phyloP scores from a whole-genome alignment of 179 eudicot species.

The Heliamphora pulchella region DNA sequence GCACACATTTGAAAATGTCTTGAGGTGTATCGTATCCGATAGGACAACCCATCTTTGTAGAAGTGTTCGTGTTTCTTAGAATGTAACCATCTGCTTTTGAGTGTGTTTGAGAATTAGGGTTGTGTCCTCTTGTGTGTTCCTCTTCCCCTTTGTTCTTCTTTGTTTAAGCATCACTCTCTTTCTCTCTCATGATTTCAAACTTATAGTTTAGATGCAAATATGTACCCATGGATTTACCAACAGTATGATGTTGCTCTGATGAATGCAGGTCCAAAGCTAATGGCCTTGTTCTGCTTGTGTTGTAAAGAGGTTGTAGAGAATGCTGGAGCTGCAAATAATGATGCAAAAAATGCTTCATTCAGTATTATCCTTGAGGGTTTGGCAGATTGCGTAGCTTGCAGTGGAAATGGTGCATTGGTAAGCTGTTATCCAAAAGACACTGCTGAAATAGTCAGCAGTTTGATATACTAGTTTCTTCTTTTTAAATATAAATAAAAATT shows the following conservation, averaged over 20 bases:
- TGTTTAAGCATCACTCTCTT: not conserved
- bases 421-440: not conserved
- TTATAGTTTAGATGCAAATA: not conserved
- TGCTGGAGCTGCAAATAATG: slow-evolving; percentile 23
- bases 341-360: slow-evolving; percentile 25
- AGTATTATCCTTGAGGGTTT: slow-evolving; percentile 49
- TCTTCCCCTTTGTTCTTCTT: too few species aligned
- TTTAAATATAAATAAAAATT: not conserved
- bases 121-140: too few species aligned
- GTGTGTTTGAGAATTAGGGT: too few species aligned
- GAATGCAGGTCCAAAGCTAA: slow-evolving; percentile 62
- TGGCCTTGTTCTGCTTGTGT: slow-evolving; percentile 45
- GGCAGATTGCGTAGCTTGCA: slow-evolving; percentile 52
- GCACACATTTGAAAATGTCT: too few species aligned
- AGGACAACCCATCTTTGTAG: too few species aligned
- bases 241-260: slow-evolving; percentile 14
- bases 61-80: too few species aligned
- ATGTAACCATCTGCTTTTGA: too few species aligned
- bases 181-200: not conserved
- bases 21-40: too few species aligned
- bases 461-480: not conserved
- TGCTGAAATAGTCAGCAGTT: not conserved
- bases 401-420: slow-evolving; percentile 50
- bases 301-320: slow-evolving; percentile 35
- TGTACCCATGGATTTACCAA: not conserved